Percentiles rank a stretch among this genome's conserved stretches.
Evolutionary conservation across 2,329 filamentous ascomycete genomes (phyloP).

Genomic region (Fusarium armeniacum): DNA sequence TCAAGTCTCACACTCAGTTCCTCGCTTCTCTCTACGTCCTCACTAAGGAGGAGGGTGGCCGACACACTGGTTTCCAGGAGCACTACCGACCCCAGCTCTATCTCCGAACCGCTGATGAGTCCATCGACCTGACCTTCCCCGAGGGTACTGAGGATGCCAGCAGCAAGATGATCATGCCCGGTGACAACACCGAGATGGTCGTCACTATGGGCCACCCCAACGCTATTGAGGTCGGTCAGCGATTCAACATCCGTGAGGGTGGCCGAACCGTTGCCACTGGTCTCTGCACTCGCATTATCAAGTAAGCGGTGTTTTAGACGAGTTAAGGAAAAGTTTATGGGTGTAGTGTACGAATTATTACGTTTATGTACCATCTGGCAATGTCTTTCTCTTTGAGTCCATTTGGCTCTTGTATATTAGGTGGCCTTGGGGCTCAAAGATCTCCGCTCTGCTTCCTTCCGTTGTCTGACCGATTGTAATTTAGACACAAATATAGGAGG

Average conservation of each 20-base stretch:
- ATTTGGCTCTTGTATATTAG: slow-evolving; percentile 57
- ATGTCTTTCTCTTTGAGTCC: slow-evolving; percentile 51
- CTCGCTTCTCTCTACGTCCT: slow-evolving; percentile 96
- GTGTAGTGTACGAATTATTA: slow-evolving; percentile 47
- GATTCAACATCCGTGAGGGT: slow-evolving; percentile 98
- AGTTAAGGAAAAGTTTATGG: slow-evolving; percentile 34
- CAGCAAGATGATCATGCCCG: slow-evolving; percentile 92
- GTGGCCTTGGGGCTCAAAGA: slow-evolving; percentile 53
- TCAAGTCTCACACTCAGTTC: slow-evolving; percentile 92
- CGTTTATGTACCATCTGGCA: slow-evolving; percentile 50
- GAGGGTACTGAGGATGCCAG: slow-evolving; percentile 81
- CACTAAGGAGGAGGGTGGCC: slow-evolving; percentile 97
- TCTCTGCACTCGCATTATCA: slow-evolving; percentile 80
- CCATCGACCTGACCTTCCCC: slow-evolving; percentile 85
- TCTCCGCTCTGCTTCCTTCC: slow-evolving; percentile 60
- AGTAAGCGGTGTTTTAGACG: slow-evolving; percentile 58
- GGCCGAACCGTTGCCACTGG: slow-evolving; percentile 90
- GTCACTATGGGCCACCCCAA: slow-evolving; percentile 87
- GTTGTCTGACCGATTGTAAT: slow-evolving; percentile 57
- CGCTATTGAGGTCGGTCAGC: slow-evolving; percentile 90
- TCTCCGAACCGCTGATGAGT: slow-evolving; percentile 90
- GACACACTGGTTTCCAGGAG: slow-evolving; percentile 93
- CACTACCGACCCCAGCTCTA: slow-evolving; percentile 98
- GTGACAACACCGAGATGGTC: slow-evolving; percentile 99
- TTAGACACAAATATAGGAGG: slow-evolving; percentile 49